These are phyloP conservation scores for Ophiostoma pallidulum DNA, from an alignment of 2,329 filamentous ascomycete species.

Conservation along the genomic window DNA sequence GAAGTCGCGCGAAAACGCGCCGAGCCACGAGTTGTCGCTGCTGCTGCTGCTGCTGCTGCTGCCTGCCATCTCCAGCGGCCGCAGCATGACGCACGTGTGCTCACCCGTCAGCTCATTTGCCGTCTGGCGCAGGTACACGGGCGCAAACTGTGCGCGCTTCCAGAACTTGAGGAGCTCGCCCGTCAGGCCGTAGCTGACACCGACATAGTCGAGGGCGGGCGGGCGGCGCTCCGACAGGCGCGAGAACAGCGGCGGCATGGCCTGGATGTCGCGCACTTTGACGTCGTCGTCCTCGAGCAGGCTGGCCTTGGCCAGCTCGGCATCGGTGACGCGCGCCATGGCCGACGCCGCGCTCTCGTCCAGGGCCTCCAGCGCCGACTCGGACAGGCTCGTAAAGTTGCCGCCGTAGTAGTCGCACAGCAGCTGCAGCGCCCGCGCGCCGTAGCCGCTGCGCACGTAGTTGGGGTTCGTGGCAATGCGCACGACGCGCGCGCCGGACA, in stretches of 20 bases:
- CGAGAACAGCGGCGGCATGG: slow-evolving; percentile 89
- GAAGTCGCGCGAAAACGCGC: slow-evolving; percentile 86
- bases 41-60: slow-evolving; percentile 28
- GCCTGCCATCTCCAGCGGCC: slow-evolving; percentile 52
- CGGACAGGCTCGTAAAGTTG: slow-evolving; percentile 76
- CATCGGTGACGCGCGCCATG: slow-evolving; percentile 74
- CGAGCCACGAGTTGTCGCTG: slow-evolving; percentile 74
- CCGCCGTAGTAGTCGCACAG: slow-evolving; percentile 90
- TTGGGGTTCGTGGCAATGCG: slow-evolving; percentile 95
- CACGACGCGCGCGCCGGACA: slow-evolving; percentile 86
- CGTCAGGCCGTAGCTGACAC: slow-evolving; percentile 91
- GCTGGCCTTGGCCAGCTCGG: slow-evolving; percentile 64
- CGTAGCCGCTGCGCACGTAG: slow-evolving; percentile 87
- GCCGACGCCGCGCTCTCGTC: slow-evolving; percentile 40
- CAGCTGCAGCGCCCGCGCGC: slow-evolving; percentile 76
- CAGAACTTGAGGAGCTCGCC: slow-evolving; percentile 87
- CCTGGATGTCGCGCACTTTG: slow-evolving; percentile 77
- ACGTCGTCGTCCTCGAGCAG: slow-evolving; percentile 74
- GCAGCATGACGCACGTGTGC: slow-evolving; percentile 95
- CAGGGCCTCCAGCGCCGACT: slow-evolving; percentile 40
- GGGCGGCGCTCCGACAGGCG: slow-evolving; percentile 77
- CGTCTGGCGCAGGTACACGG: slow-evolving; percentile 89
- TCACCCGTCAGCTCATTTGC: slow-evolving; percentile 94
- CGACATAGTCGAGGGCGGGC: slow-evolving; percentile 77
- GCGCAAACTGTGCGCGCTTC: slow-evolving; percentile 78